phyloP scores from a whole-genome alignment of 2,329 filamentous ascomycete genomes.

The Zymoseptoria pseudotritici region DNA sequence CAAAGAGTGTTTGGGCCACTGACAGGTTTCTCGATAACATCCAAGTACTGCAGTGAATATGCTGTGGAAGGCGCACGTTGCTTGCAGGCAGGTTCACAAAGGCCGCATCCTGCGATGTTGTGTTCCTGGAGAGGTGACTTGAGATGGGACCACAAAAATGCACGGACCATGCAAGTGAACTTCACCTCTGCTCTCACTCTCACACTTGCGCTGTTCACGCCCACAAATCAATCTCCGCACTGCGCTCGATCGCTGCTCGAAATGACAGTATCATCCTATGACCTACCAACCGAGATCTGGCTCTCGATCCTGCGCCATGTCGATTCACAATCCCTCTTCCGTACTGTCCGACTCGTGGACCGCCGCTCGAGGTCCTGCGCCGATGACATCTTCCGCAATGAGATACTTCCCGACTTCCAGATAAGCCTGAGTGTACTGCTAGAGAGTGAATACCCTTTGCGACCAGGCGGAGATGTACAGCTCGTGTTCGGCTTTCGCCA shows the following conservation, averaged over 20 bases:
- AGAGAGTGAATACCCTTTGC: neutral
- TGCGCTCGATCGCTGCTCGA: neutral
- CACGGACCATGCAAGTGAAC: neutral
- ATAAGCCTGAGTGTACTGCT: conserved; percentile 1
- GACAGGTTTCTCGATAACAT: too few species aligned
- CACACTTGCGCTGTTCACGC: neutral
- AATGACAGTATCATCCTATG: conserved; percentile 3
- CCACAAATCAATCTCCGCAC: neutral
- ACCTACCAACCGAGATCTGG: conserved; percentile 2
- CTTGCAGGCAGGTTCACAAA: too few species aligned
- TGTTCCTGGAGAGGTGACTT: too few species aligned
- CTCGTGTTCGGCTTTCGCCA: neutral
- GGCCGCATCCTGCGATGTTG: too few species aligned
- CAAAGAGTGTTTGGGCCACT: too few species aligned
- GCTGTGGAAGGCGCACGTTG: too few species aligned
- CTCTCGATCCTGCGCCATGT: conserved; percentile 2
- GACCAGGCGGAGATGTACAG: neutral
- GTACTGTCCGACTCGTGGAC: neutral
- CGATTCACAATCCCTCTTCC: neutral
- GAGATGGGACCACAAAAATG: neutral
- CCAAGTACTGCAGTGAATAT: too few species aligned
- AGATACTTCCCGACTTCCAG: neutral
- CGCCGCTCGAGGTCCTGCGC: neutral
- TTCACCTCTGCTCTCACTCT: neutral
- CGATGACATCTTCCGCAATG: conserved; percentile 2